Percentiles rank a stretch among this genome's conserved stretches.
Conservation (phyloP, 192 early-diverging fungal genomes). For the Phycomyces blakesleeanus region DNA sequence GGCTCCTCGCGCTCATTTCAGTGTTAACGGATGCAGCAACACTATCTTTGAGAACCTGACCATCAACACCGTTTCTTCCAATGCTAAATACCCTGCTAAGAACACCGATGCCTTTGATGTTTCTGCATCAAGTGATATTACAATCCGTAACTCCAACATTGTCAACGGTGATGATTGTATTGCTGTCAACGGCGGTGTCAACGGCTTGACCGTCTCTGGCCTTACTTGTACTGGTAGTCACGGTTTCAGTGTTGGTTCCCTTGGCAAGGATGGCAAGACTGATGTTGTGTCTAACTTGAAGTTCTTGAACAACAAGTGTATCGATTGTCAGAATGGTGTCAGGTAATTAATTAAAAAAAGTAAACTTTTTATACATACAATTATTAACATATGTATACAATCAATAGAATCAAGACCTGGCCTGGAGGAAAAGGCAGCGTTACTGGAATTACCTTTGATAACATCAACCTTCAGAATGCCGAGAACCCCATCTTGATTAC, state of each 20-base stretch:
- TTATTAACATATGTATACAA: too few species aligned
- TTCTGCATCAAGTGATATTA: constrained; percentile 26
- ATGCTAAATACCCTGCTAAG: constrained; percentile 24
- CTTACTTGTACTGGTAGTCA: constrained; percentile 33
- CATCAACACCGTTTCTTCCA: constrained; percentile 18
- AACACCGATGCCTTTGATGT: constrained; percentile 47
- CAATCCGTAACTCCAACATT: constrained; percentile 31
- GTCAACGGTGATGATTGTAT: constrained; percentile 50
- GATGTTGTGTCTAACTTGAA: constrained; percentile 38
- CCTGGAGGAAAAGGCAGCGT: constrained; percentile 41
- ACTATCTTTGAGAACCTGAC: constrained; percentile 6
- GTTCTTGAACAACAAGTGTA: constrained; percentile 27
- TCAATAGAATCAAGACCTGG: constrained; percentile 46
- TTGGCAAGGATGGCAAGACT: constrained; percentile 13
- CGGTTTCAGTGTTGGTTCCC: constrained; percentile 19
- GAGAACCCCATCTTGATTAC: constrained; percentile 38
- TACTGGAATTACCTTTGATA: constrained; percentile 38
- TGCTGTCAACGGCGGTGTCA: constrained; percentile 44
- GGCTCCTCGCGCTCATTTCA: constrained; percentile 22
- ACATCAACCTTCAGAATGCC: constrained; percentile 36
- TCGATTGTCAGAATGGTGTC: constrained; percentile 38
- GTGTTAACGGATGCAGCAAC: constrained; percentile 7
- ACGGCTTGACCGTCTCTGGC: constrained; percentile 40
- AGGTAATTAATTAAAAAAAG: too few species aligned
- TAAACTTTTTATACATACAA: too few species aligned